Evolutionary conservation across 495 filamentous ascomycete genomes (phyloP), one percentile per base, ranked within the genome.

Genomic region (Daldinia grandis): DNA sequence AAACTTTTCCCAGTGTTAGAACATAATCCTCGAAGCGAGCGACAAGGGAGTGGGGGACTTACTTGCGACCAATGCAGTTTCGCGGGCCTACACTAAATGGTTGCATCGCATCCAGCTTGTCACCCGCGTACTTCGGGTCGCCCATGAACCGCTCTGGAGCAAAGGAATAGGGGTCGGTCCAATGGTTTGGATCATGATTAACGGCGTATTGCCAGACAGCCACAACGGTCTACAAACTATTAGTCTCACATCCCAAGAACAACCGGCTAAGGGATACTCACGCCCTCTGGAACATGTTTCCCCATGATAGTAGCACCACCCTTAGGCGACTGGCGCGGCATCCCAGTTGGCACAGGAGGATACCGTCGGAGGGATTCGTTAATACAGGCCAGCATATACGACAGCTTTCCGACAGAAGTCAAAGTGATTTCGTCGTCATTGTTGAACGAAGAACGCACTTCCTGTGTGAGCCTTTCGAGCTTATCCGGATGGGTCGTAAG

Each of bases 61-160:
- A 87, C 85, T 85, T 82, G 65, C 81, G 78, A 5, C 87, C 88
- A 58, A 88, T 79, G 57, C 87, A 90, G 47, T 84, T 82, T 14
- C 87, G 68, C 0, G 82, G 84, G 0, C 88, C 88, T 27, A 82
- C 27, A 35, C 79, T 79, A 51, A 90, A 91, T 1, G 87, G 82
- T 49, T 86, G 81, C 49, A 85, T 74, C 9, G 81, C 83, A 19
- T 82, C 78, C 14, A 75, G 71, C 5, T 77, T 67, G 68, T 91
- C 88, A 25, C 74, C 67, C 30, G 77, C 73, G 55, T 81, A 87
- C 21, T 61, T 69, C 4, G 76, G 66, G 35, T 81, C 78, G 1
- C 77, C 71, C 14, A 87, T 51, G 68, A 84, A 89, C 19, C 85
- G 78, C 62, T 88, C 85, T 0, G 86, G 87, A 8, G 81, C 74